These are phyloP conservation scores for Ceriops tagal DNA, from an alignment of 345 rosid genomes.

Conservation along the genomic window DNA sequence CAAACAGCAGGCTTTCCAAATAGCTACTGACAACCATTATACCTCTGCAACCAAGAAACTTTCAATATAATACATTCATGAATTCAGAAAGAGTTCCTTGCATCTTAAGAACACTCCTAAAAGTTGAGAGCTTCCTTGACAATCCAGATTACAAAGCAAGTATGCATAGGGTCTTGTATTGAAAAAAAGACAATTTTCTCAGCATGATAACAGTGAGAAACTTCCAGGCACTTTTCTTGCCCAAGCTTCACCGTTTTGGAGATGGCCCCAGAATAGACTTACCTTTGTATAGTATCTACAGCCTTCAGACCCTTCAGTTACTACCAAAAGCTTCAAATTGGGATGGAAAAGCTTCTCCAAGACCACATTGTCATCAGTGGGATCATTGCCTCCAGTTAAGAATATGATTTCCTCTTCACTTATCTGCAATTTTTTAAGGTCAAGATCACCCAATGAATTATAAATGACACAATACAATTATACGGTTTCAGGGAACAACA, in stretches of 20 bases:
- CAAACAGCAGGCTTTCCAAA: not conserved
- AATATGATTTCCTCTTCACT: conserved; percentile 92
- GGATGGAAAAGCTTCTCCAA: conserved; percentile 60
- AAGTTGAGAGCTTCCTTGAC: too few species aligned
- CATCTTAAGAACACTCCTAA: too few species aligned
- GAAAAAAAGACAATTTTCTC: too few species aligned
- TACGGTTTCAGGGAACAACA: too few species aligned
- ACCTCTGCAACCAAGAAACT: not conserved
- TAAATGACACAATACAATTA: too few species aligned
- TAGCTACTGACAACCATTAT: not conserved
- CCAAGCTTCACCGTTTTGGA: not conserved
- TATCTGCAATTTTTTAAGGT: conserved; percentile 40
- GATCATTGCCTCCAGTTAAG: conserved; percentile 37
- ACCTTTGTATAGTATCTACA: conserved; percentile 96
- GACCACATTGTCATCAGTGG: conserved; percentile 40
- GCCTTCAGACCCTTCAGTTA: conserved; percentile 88
- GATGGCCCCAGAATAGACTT: not conserved
- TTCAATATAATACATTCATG: not conserved
- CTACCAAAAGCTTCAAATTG: conserved; percentile 73
- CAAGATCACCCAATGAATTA: conserved; percentile 1
- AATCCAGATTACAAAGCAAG: too few species aligned
- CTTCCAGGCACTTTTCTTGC: too few species aligned
- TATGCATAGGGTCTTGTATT: too few species aligned
- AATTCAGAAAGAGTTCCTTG: not conserved
- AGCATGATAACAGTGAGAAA: too few species aligned